A percentile compares a stretch with the other conserved stretches of the same genome.
Evolutionary conservation across 345 rosid species (phyloP).

Genomic region (Linum trigynum): DNA sequence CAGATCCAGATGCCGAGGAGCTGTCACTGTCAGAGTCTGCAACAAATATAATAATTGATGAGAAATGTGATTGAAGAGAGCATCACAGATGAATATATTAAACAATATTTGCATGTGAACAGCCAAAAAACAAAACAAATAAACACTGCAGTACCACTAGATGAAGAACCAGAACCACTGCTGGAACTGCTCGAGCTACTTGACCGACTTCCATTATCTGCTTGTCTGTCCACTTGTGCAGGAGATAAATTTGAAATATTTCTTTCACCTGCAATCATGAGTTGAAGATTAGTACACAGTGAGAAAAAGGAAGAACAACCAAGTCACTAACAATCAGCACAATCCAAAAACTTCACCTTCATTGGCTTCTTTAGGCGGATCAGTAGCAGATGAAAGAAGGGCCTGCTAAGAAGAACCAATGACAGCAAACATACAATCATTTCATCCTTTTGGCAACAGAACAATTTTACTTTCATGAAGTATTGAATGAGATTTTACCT

Average conservation of each 20-base stretch:
- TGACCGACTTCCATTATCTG: conserved; percentile 57
- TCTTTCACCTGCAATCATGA: conserved; percentile 39
- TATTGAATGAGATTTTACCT: conserved; percentile 30
- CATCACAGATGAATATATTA: neutral
- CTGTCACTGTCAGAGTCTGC: conserved; percentile 90
- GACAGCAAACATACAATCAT: neutral
- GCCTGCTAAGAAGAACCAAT: conserved; percentile 32
- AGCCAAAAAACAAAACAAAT: no score
- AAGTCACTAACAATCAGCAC: neutral
- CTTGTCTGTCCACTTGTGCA: conserved; percentile 48
- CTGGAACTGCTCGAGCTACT: conserved; percentile 96
- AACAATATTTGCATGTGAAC: no score
- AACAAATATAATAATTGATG: conserved; percentile 6
- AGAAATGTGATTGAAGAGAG: neutral
- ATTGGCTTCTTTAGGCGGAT: conserved; percentile 43
- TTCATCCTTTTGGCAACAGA: conserved; percentile 5
- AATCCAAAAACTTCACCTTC: conserved; percentile 34
- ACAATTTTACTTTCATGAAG: neutral
- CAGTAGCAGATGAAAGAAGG: conserved; percentile 33
- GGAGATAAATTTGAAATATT: conserved; percentile 41
- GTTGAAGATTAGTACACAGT: conserved; percentile 8
- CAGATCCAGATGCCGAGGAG: conserved; percentile 86
- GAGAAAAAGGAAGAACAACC: conserved; percentile 4
- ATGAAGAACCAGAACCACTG: conserved; percentile 93
- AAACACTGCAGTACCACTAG: conserved; percentile 53